Evolutionary conservation across 768 basidiomycete species (phyloP).

Genomic region (Xerocomellus chrysenteron): DNA sequence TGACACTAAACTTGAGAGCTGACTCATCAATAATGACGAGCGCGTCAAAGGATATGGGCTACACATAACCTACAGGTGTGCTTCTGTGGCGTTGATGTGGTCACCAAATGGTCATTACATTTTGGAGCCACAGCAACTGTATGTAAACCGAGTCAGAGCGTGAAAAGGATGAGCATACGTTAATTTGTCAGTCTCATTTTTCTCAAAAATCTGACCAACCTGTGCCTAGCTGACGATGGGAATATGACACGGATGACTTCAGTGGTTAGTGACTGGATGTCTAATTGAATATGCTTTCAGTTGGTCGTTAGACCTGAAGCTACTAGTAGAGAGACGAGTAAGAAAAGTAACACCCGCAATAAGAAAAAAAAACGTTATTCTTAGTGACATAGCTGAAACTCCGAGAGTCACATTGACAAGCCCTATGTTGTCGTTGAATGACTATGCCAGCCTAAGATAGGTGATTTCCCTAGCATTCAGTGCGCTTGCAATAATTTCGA

Average conservation of each 20-base stretch:
- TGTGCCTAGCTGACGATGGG: background rate
- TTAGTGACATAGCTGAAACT: background rate
- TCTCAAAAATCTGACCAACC: background rate
- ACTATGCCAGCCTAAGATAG: background rate
- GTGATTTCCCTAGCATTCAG: too few species aligned
- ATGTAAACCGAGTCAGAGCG: background rate
- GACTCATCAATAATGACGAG: too few species aligned
- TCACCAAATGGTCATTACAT: too few species aligned
- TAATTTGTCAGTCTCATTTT: background rate
- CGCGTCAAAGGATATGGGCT: too few species aligned
- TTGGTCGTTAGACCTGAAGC: background rate
- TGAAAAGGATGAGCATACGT: background rate
- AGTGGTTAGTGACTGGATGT: too few species aligned
- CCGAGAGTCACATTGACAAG: too few species aligned
- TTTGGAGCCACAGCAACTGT: background rate
- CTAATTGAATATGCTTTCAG: background rate
- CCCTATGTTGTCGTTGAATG: background rate
- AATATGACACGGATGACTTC: background rate
- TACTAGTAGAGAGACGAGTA: background rate
- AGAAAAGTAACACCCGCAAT: background rate
- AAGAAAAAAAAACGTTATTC: background rate
- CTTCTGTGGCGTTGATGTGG: too few species aligned
- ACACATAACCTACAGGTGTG: too few species aligned
- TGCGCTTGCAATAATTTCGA: background rate
- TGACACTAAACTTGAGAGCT: too few species aligned